These are phyloP conservation scores for Cokeromyces recurvatus DNA, from an alignment of 371 early-diverging fungal genomes.

Conservation along the genomic window DNA sequence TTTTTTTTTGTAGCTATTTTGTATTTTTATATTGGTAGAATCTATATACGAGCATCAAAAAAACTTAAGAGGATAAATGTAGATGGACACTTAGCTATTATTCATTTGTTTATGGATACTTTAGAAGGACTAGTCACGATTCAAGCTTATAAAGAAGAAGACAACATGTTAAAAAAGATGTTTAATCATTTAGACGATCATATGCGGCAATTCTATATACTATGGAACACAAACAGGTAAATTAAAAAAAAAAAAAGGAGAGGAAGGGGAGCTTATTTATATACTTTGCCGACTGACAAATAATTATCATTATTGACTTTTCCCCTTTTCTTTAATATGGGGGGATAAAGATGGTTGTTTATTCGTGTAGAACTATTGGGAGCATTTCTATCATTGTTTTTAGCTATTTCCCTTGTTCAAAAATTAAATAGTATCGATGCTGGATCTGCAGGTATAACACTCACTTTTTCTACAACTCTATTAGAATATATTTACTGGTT, in stretches of 20 bases:
- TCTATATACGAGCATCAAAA: slow-evolving; percentile 54
- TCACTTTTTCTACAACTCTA: slow-evolving; percentile 64
- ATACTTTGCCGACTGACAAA: too few relatives aligned
- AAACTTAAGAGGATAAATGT: slow-evolving; percentile 52
- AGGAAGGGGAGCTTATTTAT: too few relatives aligned
- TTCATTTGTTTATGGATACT: slow-evolving; percentile 51
- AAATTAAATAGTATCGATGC: slow-evolving; percentile 54
- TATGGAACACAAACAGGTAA: slow-evolving; percentile 85
- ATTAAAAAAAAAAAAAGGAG: slow-evolving; percentile 16
- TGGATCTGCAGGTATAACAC: slow-evolving; percentile 75
- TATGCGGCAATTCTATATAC: slow-evolving; percentile 73
- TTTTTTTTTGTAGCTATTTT: slow-evolving; percentile 15
- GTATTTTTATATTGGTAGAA: slow-evolving; percentile 36
- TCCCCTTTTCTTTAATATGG: too few relatives aligned
- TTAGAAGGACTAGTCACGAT: slow-evolving; percentile 48
- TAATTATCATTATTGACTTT: background rate
- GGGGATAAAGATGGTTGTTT: slow-evolving; percentile 45
- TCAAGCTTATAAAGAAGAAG: slow-evolving; percentile 47
- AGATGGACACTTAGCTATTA: slow-evolving; percentile 46
- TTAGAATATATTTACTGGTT: slow-evolving; percentile 54
- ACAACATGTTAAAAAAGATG: slow-evolving; percentile 42
- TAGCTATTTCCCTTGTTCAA: slow-evolving; percentile 54
- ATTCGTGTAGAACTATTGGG: slow-evolving; percentile 73
- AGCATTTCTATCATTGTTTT: slow-evolving; percentile 62
- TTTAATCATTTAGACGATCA: slow-evolving; percentile 54